Percentiles rank a stretch among this genome's conserved stretches.
phyloP scores from a whole-genome alignment of 1,284 basidiomycete genomes.

The Irpex lacteus region DNA sequence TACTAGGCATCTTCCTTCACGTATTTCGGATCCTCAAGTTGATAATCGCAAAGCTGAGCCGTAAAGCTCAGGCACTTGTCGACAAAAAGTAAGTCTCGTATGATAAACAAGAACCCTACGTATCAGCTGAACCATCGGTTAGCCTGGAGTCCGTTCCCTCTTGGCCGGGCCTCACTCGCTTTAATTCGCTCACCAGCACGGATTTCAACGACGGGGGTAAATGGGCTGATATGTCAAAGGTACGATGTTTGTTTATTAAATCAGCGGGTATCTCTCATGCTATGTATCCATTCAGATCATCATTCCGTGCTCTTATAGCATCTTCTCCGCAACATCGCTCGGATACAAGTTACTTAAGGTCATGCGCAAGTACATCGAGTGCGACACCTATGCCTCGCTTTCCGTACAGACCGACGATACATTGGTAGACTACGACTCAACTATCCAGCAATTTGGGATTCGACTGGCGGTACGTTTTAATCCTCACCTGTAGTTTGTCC shows the following conservation, averaged over 20 bases:
- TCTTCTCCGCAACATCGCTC: not conserved
- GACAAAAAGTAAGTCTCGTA: not conserved
- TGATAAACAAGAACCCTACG: not conserved
- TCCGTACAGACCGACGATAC: slow-evolving; percentile 22
- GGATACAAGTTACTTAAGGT: slow-evolving; percentile 16
- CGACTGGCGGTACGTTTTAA: slow-evolving; percentile 1
- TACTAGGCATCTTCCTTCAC: slow-evolving; percentile 33
- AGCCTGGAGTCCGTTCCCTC: slow-evolving; percentile 25
- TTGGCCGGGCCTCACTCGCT: slow-evolving; percentile 37
- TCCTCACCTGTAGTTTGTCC: no score
- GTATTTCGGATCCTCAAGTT: not conserved
- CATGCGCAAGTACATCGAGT: slow-evolving; percentile 15
- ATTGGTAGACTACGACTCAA: slow-evolving; percentile 4
- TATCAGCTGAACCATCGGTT: not conserved
- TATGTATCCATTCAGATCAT: slow-evolving; percentile 3
- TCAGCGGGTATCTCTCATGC: not conserved
- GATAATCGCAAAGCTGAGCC: not conserved
- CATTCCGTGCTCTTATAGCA: slow-evolving; percentile 9
- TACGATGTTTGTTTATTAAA: slow-evolving; percentile 10
- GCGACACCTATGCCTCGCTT: slow-evolving; percentile 17
- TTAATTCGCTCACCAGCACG: slow-evolving; percentile 25
- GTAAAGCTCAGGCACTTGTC: not conserved
- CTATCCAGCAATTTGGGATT: slow-evolving; percentile 7
- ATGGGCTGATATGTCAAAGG: slow-evolving; percentile 37
- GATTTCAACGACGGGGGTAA: slow-evolving; percentile 36